Evolutionary conservation across 768 basidiomycete species (phyloP).

Genomic region (Rhizopogon roseolus): DNA sequence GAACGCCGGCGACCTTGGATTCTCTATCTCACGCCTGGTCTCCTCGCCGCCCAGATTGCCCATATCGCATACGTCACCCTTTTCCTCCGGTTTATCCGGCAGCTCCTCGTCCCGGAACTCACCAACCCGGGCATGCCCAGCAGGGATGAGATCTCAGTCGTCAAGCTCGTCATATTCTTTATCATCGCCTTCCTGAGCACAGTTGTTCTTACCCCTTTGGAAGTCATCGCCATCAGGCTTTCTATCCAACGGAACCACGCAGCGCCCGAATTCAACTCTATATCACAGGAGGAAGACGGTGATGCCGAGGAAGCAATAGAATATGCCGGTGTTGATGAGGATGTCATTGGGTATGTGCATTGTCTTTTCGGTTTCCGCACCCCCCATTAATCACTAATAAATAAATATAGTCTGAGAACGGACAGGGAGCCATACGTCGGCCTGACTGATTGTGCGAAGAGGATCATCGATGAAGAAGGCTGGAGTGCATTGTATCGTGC

Average conservation of each 20-base stretch:
- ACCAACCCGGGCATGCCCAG: slow-evolving; percentile 26
- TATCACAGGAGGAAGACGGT: slow-evolving; percentile 67
- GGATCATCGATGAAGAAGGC: slow-evolving; percentile 79
- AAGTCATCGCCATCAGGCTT: slow-evolving; percentile 73
- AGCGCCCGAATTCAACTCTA: slow-evolving; percentile 67
- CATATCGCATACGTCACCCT: slow-evolving; percentile 44
- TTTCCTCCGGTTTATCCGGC: slow-evolving; percentile 36
- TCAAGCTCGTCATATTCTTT: slow-evolving; percentile 53
- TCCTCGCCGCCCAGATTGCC: slow-evolving; percentile 38
- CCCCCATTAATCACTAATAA: background rate
- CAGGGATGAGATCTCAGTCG: slow-evolving; percentile 39
- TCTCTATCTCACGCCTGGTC: slow-evolving; percentile 73
- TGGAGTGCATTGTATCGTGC: slow-evolving; percentile 69
- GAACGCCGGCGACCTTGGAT: slow-evolving; percentile 78
- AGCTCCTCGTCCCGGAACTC: slow-evolving; percentile 57
- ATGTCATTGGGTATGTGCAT: slow-evolving; percentile 71
- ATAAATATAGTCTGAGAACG: slow-evolving; percentile 50
- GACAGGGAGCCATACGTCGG: slow-evolving; percentile 80
- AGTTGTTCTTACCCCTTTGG: slow-evolving; percentile 63
- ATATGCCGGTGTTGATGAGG: slow-evolving; percentile 68
- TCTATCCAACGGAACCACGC: slow-evolving; percentile 85
- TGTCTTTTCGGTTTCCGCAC: background rate
- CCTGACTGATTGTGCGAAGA: slow-evolving; percentile 68
- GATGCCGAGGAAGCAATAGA: slow-evolving; percentile 56
- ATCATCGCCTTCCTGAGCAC: slow-evolving; percentile 53